Conservation (phyloP, 371 early-diverging fungal genomes). For the Syncephalis plumigaleata region DNA sequence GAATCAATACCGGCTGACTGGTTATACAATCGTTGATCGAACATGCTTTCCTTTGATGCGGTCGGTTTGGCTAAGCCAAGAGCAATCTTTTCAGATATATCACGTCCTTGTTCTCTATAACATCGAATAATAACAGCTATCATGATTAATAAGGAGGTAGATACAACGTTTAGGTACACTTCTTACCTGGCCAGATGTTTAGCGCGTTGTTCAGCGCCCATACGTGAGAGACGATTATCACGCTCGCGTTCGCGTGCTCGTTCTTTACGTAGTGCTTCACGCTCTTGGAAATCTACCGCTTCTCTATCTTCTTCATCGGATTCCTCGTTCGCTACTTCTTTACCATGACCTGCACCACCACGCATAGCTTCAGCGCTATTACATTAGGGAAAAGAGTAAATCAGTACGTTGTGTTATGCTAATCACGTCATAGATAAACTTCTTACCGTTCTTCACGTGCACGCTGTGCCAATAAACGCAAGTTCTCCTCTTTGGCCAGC, state of each 20-base stretch:
- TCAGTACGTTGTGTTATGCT: neutral
- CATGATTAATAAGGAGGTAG: neutral
- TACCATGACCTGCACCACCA: neutral
- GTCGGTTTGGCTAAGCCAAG: constrained; percentile 88
- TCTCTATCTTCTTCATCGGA: constrained; percentile 29
- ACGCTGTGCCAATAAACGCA: constrained; percentile 74
- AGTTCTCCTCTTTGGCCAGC: constrained; percentile 77
- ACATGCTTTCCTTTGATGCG: constrained; percentile 72
- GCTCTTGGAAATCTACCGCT: constrained; percentile 41
- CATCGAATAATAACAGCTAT: too few relatives aligned
- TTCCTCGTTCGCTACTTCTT: constrained; percentile 6
- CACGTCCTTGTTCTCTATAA: constrained; percentile 52
- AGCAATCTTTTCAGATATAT: constrained; percentile 96
- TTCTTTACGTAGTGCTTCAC: constrained; percentile 79
- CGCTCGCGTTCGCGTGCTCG: constrained; percentile 71
- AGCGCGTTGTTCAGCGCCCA: constrained; percentile 78
- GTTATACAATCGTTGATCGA: constrained; percentile 87
- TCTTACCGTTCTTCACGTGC: constrained; percentile 73
- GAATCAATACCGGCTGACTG: constrained; percentile 70
- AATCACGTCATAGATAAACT: neutral
- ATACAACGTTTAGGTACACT: constrained; percentile 1
- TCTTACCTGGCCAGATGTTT: constrained; percentile 51
- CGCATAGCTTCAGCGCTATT: neutral
- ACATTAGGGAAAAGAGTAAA: too few relatives aligned
- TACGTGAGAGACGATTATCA: constrained; percentile 72